Conservation (phyloP, 176 grass and related monocot genomes). For the Carex myosuroides region DNA sequence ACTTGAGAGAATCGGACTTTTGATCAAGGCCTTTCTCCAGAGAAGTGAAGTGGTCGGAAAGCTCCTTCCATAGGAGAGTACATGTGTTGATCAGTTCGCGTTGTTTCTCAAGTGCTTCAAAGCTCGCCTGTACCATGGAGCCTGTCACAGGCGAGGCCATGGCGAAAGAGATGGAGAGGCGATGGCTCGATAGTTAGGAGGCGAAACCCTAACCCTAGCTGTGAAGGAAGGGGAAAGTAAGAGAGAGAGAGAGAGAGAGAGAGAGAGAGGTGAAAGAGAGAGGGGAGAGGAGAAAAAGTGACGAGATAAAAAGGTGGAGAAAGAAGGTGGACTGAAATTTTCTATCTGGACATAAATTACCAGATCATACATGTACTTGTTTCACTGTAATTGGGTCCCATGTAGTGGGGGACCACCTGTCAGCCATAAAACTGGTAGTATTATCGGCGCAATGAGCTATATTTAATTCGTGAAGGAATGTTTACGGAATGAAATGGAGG, state of each 20-base stretch:
- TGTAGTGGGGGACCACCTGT: background rate
- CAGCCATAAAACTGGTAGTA: background rate
- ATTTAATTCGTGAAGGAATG: background rate
- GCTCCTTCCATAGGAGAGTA: constrained; percentile 68
- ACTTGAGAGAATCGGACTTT: constrained; percentile 51
- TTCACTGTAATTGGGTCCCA: background rate
- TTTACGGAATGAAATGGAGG: background rate
- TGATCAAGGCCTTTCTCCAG: constrained; percentile 54
- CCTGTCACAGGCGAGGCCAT: constrained; percentile 28
- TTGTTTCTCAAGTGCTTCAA: constrained; percentile 72
- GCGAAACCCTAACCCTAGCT: constrained; percentile 55
- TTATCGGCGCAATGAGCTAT: background rate
- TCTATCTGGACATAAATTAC: background rate
- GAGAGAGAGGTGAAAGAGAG: background rate
- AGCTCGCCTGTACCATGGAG: constrained; percentile 44
- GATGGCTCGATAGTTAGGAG: constrained; percentile 21
- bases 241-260: constrained; percentile 1
- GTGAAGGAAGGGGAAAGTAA: constrained; percentile 11
- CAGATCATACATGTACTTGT: background rate
- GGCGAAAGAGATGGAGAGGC: background rate
- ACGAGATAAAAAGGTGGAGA: background rate
- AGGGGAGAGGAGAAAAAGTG: background rate
- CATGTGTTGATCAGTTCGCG: constrained; percentile 63
- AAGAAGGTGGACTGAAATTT: background rate
- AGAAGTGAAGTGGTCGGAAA: constrained; percentile 54